Conservation (phyloP, 495 filamentous ascomycete genomes). For the Penicillium canariense region DNA sequence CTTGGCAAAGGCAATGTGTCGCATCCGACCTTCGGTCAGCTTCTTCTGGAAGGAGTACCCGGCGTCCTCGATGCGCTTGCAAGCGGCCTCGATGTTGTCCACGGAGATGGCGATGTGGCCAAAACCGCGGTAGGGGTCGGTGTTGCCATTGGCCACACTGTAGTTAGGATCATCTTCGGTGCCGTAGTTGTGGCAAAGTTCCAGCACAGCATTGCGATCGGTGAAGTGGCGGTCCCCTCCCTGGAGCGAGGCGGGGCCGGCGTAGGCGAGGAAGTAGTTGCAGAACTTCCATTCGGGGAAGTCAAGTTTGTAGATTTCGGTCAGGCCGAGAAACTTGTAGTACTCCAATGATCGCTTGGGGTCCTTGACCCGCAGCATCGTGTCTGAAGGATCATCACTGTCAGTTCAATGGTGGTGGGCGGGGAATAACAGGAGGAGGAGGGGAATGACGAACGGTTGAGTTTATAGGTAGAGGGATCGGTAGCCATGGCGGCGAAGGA, state of each 20-base stretch:
- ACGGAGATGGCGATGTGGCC: conserved; percentile 87
- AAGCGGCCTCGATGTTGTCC: conserved; percentile 87
- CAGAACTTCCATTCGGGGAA: conserved; percentile 83
- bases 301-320: conserved; percentile 70
- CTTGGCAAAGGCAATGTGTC: conserved; percentile 83
- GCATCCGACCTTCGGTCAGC: conserved; percentile 82
- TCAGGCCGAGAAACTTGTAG: conserved; percentile 92
- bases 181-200: conserved; percentile 96
- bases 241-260: conserved; percentile 75
- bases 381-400: conserved; percentile 30
- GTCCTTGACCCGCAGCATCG: conserved; percentile 92
- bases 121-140: conserved; percentile 81
- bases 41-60: conserved; percentile 95
- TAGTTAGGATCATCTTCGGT: conserved; percentile 84
- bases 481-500: conserved; percentile 69
- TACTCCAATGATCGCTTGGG: conserved; percentile 87
- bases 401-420: conserved; percentile 11
- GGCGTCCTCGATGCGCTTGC: conserved; percentile 81
- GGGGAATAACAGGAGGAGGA: not conserved
- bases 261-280: conserved; percentile 55
- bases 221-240: conserved; percentile 71
- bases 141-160: conserved; percentile 85
- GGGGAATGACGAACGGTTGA: conserved; percentile 66
- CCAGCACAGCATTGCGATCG: conserved; percentile 85
- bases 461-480: conserved; percentile 77